Percentiles rank a stretch among this genome's conserved stretches.
These are phyloP conservation scores for Exophiala spinifera DNA, from an alignment of 2,329 filamentous ascomycete genomes.

Conservation along the genomic window DNA sequence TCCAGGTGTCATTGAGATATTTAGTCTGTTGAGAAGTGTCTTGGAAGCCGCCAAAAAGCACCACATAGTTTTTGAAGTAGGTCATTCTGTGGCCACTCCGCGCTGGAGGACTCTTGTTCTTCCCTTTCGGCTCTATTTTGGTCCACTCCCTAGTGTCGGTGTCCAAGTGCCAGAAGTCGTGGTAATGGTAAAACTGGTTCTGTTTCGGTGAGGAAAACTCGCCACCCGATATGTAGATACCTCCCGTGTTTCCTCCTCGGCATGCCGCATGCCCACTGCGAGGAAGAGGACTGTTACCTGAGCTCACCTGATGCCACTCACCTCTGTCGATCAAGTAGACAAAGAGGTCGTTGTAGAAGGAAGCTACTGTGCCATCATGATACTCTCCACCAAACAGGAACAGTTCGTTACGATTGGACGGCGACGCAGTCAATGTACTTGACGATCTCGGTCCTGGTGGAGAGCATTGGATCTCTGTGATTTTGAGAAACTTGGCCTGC, in stretches of 20 bases:
- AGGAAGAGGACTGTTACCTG: slow-evolving; percentile 85
- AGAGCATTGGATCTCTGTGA: slow-evolving; percentile 73
- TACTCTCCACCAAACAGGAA: slow-evolving; percentile 94
- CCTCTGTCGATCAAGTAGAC: slow-evolving; percentile 75
- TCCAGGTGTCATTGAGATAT: slow-evolving; percentile 89
- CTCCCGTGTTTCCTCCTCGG: slow-evolving; percentile 76
- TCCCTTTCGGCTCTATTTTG: slow-evolving; percentile 70
- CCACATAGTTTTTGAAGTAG: slow-evolving; percentile 93
- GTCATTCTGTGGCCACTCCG: slow-evolving; percentile 94
- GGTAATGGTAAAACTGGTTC: slow-evolving; percentile 98
- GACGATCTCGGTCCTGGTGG: slow-evolving; percentile 78
- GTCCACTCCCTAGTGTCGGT: slow-evolving; percentile 84
- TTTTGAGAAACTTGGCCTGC: slow-evolving; percentile 90
- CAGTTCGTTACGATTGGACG: slow-evolving; percentile 80
- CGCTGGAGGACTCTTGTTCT: slow-evolving; percentile 75
- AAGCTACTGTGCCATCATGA: slow-evolving; percentile 83
- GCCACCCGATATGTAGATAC: slow-evolving; percentile 86
- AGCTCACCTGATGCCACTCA: slow-evolving; percentile 87
- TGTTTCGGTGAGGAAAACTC: slow-evolving; percentile 97
- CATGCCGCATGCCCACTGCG: slow-evolving; percentile 94
- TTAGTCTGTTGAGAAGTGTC: slow-evolving; percentile 94
- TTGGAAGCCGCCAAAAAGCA: slow-evolving; percentile 95
- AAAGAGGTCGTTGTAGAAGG: slow-evolving; percentile 65
- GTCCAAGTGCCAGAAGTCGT: slow-evolving; percentile 94
- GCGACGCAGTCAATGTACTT: slow-evolving; percentile 77